Evolutionary conservation across 2,329 filamentous ascomycete species (phyloP).

Genomic region (Trichophyton equinum): DNA sequence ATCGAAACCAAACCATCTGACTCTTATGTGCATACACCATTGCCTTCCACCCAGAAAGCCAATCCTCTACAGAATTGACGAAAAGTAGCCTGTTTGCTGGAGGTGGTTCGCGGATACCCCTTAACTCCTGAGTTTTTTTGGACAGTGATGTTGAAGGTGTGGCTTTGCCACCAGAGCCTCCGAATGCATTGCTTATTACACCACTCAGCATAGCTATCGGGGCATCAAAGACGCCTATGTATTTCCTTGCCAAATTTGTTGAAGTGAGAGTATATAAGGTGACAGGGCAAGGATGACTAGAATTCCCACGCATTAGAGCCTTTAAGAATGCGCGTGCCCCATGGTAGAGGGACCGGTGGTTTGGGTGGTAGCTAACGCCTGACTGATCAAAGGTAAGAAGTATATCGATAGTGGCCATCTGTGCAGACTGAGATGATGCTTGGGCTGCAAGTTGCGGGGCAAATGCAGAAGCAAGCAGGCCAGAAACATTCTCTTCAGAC

Average conservation of each 20-base stretch:
- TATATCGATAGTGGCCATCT: conserved; percentile 54
- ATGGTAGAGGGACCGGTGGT: conserved; percentile 80
- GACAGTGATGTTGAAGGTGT: conserved; percentile 8
- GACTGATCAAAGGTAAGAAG: conserved; percentile 79
- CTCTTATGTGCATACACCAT: conserved; percentile 87
- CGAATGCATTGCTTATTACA: conserved; percentile 28
- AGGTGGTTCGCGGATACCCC: conserved; percentile 8
- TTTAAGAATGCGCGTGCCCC: conserved; percentile 64
- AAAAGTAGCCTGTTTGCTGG: conserved; percentile 44
- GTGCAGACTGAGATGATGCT: conserved; percentile 26
- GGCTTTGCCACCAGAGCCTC: not conserved
- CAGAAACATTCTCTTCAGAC: conserved; percentile 57
- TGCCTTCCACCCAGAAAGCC: conserved; percentile 60
- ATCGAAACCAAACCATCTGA: conserved; percentile 98
- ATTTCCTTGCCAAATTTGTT: conserved; percentile 66
- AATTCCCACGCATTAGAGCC: conserved; percentile 48
- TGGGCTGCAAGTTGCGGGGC: conserved; percentile 39
- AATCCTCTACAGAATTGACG: conserved; percentile 52
- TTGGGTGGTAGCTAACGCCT: conserved; percentile 80
- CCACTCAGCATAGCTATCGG: conserved; percentile 55
- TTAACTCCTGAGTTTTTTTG: conserved; percentile 3
- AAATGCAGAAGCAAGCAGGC: conserved; percentile 60
- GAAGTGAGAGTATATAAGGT: conserved; percentile 74
- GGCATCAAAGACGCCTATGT: conserved; percentile 62
- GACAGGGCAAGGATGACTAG: conserved; percentile 59